Evolutionary conservation across 352 stramenopile species (phyloP), one percentile per base, ranked within the genome.

Genomic region (Phytophthora hybrid): DNA sequence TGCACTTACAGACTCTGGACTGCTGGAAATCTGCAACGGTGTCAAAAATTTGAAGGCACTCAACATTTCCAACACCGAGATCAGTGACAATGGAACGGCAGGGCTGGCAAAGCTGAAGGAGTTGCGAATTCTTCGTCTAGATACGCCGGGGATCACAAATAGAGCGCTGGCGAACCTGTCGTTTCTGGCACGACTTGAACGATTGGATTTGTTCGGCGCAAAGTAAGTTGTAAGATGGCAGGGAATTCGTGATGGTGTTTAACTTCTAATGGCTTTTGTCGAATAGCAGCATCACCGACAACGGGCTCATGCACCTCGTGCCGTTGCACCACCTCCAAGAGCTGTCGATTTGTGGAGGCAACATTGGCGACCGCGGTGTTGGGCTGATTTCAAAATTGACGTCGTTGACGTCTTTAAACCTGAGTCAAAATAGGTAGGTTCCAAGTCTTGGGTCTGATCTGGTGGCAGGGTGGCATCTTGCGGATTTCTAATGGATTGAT

Each of bases 341-440:
- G 29, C 66, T 95, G 32, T 78, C 85, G 6, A 86, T 95, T 58
- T 94, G 87, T 61, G 81, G 84, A 46, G 87, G 87, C 14, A 87
- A 63, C 26, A 91, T 95, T 52, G 88, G 79, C 7, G 85, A 93
- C 34, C 82, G 84, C 23, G 88, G 88, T 26, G 87, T 94, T 13
- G 85, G 91, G 52, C 56, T 91, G 16, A 88, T 95, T 54, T 91
- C 82, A n/a, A 91, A 91, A 26, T 75, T 95, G 59, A 91, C 80
- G 49, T 88, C 81, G 18, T 74, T 95, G 57, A 86, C 75, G 57
- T 88, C 83, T n/a, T 76, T 95, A 51, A 95, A 95, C 62, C 53
- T 95, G 68, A 93, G 87, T 72, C 88, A 95, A 65, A 95, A 95
- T 80, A 86, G 83, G 88, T 87, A 59, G 0, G 64, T 19, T 8